Evolutionary conservation across 768 basidiomycete genomes (phyloP).

Genomic region (Mrakia blollopis): DNA sequence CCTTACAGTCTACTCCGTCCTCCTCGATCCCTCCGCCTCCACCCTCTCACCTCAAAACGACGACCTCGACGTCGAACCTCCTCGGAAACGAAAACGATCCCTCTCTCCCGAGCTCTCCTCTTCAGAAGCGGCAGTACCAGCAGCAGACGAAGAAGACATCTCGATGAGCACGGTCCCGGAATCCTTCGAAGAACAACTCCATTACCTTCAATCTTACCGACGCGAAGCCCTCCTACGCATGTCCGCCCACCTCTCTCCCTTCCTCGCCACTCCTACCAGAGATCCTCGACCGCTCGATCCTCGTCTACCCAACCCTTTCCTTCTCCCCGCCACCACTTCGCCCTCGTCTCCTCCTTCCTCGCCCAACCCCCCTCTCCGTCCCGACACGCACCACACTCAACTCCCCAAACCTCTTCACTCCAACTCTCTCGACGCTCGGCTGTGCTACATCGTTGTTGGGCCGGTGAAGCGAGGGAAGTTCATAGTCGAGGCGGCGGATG

Average conservation of each 20-base stretch:
- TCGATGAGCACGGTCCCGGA: too few relatives aligned
- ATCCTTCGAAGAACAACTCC: background rate
- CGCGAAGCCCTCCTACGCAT: background rate
- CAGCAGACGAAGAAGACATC: background rate
- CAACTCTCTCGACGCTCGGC: background rate
- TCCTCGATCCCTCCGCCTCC: background rate
- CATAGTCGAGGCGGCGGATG: slow-evolving; percentile 58
- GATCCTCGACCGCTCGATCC: background rate
- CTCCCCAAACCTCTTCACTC: background rate
- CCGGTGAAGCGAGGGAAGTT: slow-evolving; percentile 61
- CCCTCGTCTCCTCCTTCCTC: background rate
- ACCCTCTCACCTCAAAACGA: background rate
- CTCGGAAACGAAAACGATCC: slow-evolving; percentile 20
- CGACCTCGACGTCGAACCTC: background rate
- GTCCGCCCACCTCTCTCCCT: background rate
- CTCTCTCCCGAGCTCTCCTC: background rate
- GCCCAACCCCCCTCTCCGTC: background rate
- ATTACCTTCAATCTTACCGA: background rate
- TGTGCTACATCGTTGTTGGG: slow-evolving; percentile 48
- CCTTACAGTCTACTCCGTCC: slow-evolving; percentile 13
- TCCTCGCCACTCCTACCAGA: background rate
- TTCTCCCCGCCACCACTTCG: too few relatives aligned
- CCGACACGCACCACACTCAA: background rate
- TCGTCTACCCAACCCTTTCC: slow-evolving; percentile 7
- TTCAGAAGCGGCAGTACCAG: background rate